Evolutionary conservation across 352 stramenopile species (phyloP), one percentile per base, ranked within the genome.

Genomic region (Phytophthora hybrid): DNA sequence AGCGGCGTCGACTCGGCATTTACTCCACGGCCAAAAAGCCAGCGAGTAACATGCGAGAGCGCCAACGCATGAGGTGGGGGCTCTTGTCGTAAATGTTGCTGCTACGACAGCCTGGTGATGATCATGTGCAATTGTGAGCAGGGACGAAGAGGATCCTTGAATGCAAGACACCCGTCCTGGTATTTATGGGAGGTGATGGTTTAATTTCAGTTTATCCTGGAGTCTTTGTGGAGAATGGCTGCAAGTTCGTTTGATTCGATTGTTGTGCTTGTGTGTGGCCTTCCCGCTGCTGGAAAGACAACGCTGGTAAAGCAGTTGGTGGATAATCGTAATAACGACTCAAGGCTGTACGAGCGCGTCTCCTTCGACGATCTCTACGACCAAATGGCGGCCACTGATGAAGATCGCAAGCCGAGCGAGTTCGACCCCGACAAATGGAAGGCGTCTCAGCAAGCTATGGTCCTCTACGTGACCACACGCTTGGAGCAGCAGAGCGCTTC

Each of bases 231-330:
- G n/a, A n/a, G n/a, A 32, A 77, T 79, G 75, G 49, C n/a, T 71
- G 61, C 7, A 19, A 77, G 34, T 11, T 61, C 29, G 18, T 46
- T 47, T 66, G 49, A 56, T 49, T 18, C 65, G 7, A 61, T 80
- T 69, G 68, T 94, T 53, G 64, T 93, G 53, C 65, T 92, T 14
- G 63, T 93, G 8, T 92, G 84, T 60, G 88, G 88, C 2, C 76
- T 94, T 31, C 88, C 88, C 13, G 88, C 81, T 16, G 84, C 88
- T 19, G 84, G 88, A 14, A 94, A 94, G 76, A 90, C 85, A 56
- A 91, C 80, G 46, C 74, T 94, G 8, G 81, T 59, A n/a, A 77
- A 74, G 44, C 31, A 60, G 14, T 64, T 89, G 29, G 62, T 73
- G 10, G 62, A 44, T 13, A 66, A 10, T 6, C 3, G 29, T 18